A percentile compares a stretch with the other conserved stretches of the same genome.
phyloP scores from a whole-genome alignment of 1,139 yeast genomes.

The Saccharomyces hybrid region DNA sequence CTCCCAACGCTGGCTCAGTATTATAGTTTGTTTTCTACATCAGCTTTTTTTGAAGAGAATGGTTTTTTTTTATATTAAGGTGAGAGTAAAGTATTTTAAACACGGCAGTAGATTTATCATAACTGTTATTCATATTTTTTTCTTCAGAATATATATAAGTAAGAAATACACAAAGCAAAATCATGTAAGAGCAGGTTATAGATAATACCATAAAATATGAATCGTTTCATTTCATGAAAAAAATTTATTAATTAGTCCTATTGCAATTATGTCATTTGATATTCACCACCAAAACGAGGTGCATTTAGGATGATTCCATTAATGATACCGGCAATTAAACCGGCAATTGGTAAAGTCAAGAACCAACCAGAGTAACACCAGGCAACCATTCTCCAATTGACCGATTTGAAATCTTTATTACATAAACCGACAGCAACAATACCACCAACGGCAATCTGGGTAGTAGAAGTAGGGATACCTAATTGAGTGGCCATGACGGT shows the following conservation, averaged over 20 bases:
- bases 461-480: conserved; percentile 65
- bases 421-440: conserved; percentile 71
- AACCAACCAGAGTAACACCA: conserved; percentile 74
- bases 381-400: conserved; percentile 71
- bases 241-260: background rate
- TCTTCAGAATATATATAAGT: background rate
- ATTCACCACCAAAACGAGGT: conserved; percentile 45
- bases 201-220: too few relatives aligned
- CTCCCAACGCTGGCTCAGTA: too few relatives aligned
- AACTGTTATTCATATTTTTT: too few relatives aligned
- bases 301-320: conserved; percentile 62
- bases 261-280: conserved; percentile 13
- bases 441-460: conserved; percentile 75
- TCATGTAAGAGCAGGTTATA: background rate
- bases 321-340: conserved; percentile 59
- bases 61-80: too few relatives aligned
- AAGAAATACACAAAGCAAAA: background rate
- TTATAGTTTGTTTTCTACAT: too few relatives aligned
- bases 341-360: conserved; percentile 67
- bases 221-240: too few relatives aligned
- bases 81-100: too few relatives aligned
- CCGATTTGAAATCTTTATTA: conserved; percentile 54
- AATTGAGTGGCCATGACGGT: conserved; percentile 70
- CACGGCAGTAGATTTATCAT: too few relatives aligned
- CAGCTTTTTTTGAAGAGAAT: too few relatives aligned